Percentiles rank a stretch among this genome's conserved stretches.
Evolutionary conservation across 106 monocot species (phyloP).

Genomic region (Xerophyta viscosa): DNA sequence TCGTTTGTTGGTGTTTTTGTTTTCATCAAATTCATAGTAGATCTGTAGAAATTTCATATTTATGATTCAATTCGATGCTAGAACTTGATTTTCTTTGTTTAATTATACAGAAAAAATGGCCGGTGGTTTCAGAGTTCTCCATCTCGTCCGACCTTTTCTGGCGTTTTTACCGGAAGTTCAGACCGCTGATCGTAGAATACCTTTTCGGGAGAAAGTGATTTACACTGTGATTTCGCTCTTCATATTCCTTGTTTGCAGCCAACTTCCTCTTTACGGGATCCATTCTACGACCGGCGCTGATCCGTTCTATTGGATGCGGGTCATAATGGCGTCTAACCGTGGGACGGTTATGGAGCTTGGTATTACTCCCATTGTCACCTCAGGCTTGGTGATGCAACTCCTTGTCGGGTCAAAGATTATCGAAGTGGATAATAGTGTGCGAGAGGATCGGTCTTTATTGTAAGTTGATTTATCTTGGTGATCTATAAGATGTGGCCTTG

Average conservation of each 20-base stretch:
- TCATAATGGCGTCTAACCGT: conserved; percentile 12
- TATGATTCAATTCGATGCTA: too few species aligned
- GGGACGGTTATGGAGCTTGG: conserved; percentile 15
- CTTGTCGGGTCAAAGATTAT: conserved; percentile 8
- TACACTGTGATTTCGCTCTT: conserved; percentile 13
- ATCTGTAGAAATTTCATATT: too few species aligned
- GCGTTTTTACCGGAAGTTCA: conserved; percentile 15
- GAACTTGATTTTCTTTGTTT: too few species aligned
- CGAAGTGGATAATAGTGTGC: conserved; percentile 11
- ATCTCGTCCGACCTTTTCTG: conserved; percentile 9
- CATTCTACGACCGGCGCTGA: conserved; percentile 10
- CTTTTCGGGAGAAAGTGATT: conserved; percentile 11
- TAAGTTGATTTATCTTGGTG: too few species aligned
- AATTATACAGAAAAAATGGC: conserved; percentile 11
- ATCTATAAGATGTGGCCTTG: too few species aligned
- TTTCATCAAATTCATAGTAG: too few species aligned
- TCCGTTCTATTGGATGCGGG: conserved; percentile 15
- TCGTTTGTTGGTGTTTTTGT: too few species aligned
- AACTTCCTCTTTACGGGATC: conserved; percentile 12
- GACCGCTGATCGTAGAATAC: conserved; percentile 11
- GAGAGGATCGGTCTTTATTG: conserved; percentile 10
- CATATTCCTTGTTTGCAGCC: conserved; percentile 13
- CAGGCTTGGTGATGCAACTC: conserved; percentile 8
- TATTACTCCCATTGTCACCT: conserved; percentile 12
- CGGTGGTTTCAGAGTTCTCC: conserved; percentile 5